Conservation (phyloP, 176 grass and related monocot genomes). For the Carex myosuroides region DNA sequence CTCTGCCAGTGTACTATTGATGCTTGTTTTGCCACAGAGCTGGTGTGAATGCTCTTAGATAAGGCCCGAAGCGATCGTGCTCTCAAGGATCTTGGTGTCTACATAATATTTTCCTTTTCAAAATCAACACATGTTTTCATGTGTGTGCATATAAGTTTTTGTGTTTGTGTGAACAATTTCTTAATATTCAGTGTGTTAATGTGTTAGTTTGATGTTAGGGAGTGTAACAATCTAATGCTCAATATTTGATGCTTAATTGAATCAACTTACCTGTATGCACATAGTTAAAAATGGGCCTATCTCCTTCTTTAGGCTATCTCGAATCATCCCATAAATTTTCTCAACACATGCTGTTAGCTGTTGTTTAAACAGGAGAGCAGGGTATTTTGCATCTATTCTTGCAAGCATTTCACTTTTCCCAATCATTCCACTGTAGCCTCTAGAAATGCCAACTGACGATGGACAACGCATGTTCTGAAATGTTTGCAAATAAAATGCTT, state of each 20-base stretch:
- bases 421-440: constrained; percentile 85
- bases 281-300: constrained; percentile 68
- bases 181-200: neutral
- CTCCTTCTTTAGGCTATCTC: constrained; percentile 90
- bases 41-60: constrained; percentile 62
- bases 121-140: neutral
- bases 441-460: constrained; percentile 57
- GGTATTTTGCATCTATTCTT: constrained; percentile 84
- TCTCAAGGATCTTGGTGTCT: constrained; percentile 72
- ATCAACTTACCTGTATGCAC: constrained; percentile 70
- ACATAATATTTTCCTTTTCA: constrained; percentile 4
- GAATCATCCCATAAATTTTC: constrained; percentile 88
- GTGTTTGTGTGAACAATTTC: neutral
- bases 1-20: constrained; percentile 76
- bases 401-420: constrained; percentile 41
- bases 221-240: neutral
- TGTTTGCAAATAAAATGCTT: constrained; percentile 12
- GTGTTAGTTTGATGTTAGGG: neutral
- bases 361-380: constrained; percentile 86
- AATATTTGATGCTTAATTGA: neutral
- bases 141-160: neutral
- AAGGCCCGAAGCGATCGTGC: constrained; percentile 64
- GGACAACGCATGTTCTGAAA: constrained; percentile 58
- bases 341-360: constrained; percentile 87
- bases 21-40: constrained; percentile 56